Evolutionary conservation across 2,329 filamentous ascomycete genomes (phyloP), one percentile per base, ranked within the genome.

Genomic region (Diplocarpon mali): DNA sequence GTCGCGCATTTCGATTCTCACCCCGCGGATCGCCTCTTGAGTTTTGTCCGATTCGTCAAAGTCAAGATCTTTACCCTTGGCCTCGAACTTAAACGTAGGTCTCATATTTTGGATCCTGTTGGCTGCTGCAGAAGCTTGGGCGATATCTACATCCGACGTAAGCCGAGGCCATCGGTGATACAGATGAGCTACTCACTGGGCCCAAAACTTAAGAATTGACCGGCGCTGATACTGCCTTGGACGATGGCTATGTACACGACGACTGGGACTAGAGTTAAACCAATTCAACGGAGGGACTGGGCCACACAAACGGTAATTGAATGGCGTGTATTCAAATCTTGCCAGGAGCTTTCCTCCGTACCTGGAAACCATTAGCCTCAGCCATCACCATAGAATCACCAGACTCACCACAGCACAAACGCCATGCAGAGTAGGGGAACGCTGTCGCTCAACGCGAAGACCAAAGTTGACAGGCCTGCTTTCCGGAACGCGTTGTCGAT

Each of bases 401-500:
- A 2, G 12, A 37, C 29, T 40, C 28, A 45, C 43, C 40, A 80
- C 37, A 78, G 74, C 2, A 71, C 67, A 37, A 80, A 65, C 1
- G 76, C 76, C 69, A 76, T 75, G 30, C 71, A 75, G 6, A 70
- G 68, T 27, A 81, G 55, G 17, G 73, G 68, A 24, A 79, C 62
- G 55, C 70, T 75, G 44, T 78, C 73, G 5, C 69, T 71, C 9
- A 69, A 64, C 0, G 73, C 70, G 52, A 76, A 77, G 1, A 77
- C 51, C 1, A 76, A 48, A 1, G 68, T 71, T 0, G 69, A 66
- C 30, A 65, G 67, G 46, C 64, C 68, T 2, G 71, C 69, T 42
- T 68, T 70, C 2, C 60, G 61, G 28, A 69, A 71, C 1, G 73
- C 71, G 2, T 65, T 62, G 2, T 56, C 61, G 8, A 73, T 66